Evolutionary conservation across 139 green algal genomes (phyloP).

Genomic region (Astrephomene gubernaculifera): DNA sequence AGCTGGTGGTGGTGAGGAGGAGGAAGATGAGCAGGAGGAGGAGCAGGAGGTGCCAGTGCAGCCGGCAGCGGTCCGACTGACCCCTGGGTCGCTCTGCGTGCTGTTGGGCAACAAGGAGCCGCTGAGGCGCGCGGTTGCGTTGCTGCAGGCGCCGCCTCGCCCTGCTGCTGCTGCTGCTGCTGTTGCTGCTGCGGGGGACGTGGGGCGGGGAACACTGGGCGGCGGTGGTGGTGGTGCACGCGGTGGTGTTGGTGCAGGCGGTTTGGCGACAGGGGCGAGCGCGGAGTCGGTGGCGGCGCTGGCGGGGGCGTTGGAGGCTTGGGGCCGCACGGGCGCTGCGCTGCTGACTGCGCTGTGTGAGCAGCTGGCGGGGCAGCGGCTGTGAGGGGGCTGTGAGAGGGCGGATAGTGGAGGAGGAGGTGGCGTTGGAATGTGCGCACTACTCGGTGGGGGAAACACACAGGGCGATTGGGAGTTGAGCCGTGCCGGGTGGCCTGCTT

Average conservation of each 20-base stretch:
- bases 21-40: background rate
- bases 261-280: no score
- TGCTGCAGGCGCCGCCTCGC: background rate
- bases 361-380: constrained; percentile 15
- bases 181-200: background rate
- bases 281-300: constrained; percentile 11
- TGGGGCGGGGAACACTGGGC: no score
- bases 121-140: background rate
- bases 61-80: background rate
- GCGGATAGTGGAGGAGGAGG: no score
- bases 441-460: no score
- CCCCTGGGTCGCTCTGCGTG: constrained; percentile 16
- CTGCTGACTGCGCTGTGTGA: constrained; percentile 29
- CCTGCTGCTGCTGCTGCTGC: background rate
- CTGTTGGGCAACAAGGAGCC: background rate
- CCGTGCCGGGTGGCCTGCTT: no score
- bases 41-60: background rate
- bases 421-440: no score
- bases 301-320: constrained; percentile 19
- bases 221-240: no score
- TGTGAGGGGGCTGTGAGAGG: no score
- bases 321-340: constrained; percentile 20
- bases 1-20: background rate
- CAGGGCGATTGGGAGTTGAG: no score
- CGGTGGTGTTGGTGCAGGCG: no score